A percentile compares a stretch with the other conserved stretches of the same genome.
Conservation (phyloP, 257 asterid species). For the Coffea canephora region DNA sequence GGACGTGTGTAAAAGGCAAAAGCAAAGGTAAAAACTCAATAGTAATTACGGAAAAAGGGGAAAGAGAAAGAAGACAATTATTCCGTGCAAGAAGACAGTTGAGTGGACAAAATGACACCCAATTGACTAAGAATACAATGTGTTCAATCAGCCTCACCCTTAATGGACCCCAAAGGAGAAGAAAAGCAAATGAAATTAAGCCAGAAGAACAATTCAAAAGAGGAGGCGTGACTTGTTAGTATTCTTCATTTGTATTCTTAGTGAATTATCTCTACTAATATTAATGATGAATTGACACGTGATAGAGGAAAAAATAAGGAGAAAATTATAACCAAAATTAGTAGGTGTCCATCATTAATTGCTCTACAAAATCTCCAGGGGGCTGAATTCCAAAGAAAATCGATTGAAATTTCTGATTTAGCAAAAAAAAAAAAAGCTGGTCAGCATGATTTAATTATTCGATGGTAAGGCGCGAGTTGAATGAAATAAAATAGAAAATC, state of each 20-base stretch:
- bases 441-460: no score
- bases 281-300: background rate
- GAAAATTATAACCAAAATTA: no score
- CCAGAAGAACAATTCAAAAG: background rate
- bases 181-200: background rate
- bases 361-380: no score
- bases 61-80: background rate
- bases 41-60: background rate
- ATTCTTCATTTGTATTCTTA: background rate
- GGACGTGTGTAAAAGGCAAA: background rate
- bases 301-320: no score
- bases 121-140: background rate
- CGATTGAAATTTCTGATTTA: no score
- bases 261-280: background rate
- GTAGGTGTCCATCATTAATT: no score
- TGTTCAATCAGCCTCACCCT: background rate
- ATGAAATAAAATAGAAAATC: background rate
- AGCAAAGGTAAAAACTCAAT: background rate
- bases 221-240: background rate
- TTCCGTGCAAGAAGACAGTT: constrained; percentile 4
- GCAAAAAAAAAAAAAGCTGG: background rate
- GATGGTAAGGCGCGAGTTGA: background rate
- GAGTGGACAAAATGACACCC: constrained; percentile 4
- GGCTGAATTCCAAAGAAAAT: no score
- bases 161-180: background rate